A percentile compares a stretch with the other conserved stretches of the same genome.
phyloP scores from a whole-genome alignment of 306 rosid genomes.

The Medicago lupulina region DNA sequence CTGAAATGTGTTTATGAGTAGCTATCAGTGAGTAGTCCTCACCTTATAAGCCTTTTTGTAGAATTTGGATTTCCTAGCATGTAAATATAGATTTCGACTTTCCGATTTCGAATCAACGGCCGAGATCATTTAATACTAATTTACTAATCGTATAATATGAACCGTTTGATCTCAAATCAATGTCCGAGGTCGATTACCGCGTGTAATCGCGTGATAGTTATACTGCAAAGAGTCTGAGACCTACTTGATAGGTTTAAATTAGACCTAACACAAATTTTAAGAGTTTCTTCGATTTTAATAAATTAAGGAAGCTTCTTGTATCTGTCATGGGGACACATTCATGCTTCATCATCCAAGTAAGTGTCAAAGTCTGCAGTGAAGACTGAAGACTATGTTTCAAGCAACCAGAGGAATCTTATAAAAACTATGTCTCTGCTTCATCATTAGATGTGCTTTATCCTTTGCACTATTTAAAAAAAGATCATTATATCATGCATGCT shows the following conservation, averaged over 20 bases:
- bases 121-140: background rate
- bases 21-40: background rate
- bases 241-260: background rate
- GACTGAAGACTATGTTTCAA: constrained; percentile 27
- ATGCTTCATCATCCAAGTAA: constrained; percentile 10
- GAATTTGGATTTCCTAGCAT: background rate
- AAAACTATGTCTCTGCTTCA: constrained; percentile 11
- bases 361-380: background rate
- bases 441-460: constrained; percentile 32
- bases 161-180: background rate
- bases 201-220: background rate
- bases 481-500: constrained; percentile 34
- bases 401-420: constrained; percentile 35
- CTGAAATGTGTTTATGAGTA: background rate
- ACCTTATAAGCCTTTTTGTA: background rate
- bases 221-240: background rate
- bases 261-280: background rate
- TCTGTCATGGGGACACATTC: background rate
- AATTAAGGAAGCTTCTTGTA: constrained; percentile 16
- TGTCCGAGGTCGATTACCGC: background rate
- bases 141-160: background rate
- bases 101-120: background rate
- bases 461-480: constrained; percentile 14
- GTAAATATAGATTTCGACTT: background rate
- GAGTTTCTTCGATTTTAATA: background rate